Percentiles rank a stretch among this genome's conserved stretches.
phyloP scores from a whole-genome alignment of 2,329 filamentous ascomycete genomes.

The Colletotrichum sp. region DNA sequence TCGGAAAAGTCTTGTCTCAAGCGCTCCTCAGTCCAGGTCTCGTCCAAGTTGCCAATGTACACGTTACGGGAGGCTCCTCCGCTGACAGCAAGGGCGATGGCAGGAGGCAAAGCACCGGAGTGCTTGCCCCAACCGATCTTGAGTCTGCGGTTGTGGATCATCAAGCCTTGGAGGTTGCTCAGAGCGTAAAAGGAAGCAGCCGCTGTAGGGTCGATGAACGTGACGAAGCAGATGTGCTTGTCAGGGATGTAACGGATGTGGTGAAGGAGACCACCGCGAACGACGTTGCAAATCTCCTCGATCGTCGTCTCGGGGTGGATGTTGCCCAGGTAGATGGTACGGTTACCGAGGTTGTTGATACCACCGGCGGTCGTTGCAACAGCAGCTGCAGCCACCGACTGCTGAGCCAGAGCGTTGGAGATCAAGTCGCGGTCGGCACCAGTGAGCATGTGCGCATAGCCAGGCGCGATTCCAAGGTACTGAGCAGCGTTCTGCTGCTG shows the following conservation, averaged over 20 bases:
- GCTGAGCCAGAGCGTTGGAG: slow-evolving; percentile 93
- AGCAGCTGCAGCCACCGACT: slow-evolving; percentile 94
- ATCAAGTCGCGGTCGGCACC: slow-evolving; percentile 96
- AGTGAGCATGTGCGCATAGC: slow-evolving; percentile 95
- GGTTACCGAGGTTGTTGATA: slow-evolving; percentile 96
- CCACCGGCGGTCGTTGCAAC: slow-evolving; percentile 96
- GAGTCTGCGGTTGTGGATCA: slow-evolving; percentile 97
- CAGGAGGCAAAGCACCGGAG: slow-evolving; percentile 92
- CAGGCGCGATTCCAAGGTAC: slow-evolving; percentile 95
- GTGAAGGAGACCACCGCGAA: slow-evolving; percentile 91
- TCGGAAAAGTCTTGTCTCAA: slow-evolving; percentile 96
- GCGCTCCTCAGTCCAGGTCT: slow-evolving; percentile 96
- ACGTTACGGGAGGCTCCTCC: slow-evolving; percentile 98
- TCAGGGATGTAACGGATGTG: slow-evolving; percentile 99
- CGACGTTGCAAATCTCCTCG: slow-evolving; percentile 99
- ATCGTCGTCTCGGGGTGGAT: slow-evolving; percentile 99
- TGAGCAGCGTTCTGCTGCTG: slow-evolving; percentile 99
- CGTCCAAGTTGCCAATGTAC: slow-evolving; percentile 96
- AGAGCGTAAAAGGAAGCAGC: slow-evolving; percentile 97
- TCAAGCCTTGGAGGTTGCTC: slow-evolving; percentile 95
- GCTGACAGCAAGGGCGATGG: slow-evolving; percentile 94
- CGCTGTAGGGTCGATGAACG: slow-evolving; percentile 97
- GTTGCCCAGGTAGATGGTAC: slow-evolving; percentile 97
- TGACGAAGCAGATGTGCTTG: slow-evolving; percentile 99
- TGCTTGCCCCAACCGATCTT: slow-evolving; percentile 99